Evolutionary conservation across 371 early-diverging fungal species (phyloP).

Genomic region (Mortierella sp.): DNA sequence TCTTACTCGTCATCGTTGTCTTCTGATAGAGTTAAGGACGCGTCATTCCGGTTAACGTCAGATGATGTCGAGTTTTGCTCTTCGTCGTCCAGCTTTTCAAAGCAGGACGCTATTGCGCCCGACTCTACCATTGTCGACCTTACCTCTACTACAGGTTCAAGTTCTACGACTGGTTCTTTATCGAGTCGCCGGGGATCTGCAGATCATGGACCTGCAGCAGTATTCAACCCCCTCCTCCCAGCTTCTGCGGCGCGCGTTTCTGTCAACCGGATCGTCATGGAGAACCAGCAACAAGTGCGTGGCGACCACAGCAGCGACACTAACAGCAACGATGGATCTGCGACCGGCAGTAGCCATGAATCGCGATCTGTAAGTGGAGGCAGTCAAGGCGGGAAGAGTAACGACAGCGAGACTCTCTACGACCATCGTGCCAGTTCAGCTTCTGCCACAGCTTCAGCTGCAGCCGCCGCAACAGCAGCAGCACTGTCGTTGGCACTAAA

Average conservation of each 20-base stretch:
- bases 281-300: neutral
- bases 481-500: neutral
- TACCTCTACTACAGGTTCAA: neutral
- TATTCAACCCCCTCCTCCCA: conserved; percentile 28
- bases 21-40: neutral
- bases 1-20: conserved; percentile 24
- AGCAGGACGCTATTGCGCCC: neutral
- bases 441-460: neutral
- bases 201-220: neutral
- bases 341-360: neutral
- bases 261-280: conserved; percentile 31
- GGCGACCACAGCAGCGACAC: neutral
- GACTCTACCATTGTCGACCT: neutral
- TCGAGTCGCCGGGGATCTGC: neutral
- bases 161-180: neutral
- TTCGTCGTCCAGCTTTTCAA: conserved; percentile 18
- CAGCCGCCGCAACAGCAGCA: neutral
- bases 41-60: conserved; percentile 12
- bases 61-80: conserved; percentile 8
- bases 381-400: neutral
- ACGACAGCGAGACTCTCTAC: neutral
- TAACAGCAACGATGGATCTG: neutral
- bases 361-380: neutral
- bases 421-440: neutral
- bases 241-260: conserved; percentile 40